Evolutionary conservation across 2,329 filamentous ascomycete genomes (phyloP).

Genomic region (Fusarium sp.): DNA sequence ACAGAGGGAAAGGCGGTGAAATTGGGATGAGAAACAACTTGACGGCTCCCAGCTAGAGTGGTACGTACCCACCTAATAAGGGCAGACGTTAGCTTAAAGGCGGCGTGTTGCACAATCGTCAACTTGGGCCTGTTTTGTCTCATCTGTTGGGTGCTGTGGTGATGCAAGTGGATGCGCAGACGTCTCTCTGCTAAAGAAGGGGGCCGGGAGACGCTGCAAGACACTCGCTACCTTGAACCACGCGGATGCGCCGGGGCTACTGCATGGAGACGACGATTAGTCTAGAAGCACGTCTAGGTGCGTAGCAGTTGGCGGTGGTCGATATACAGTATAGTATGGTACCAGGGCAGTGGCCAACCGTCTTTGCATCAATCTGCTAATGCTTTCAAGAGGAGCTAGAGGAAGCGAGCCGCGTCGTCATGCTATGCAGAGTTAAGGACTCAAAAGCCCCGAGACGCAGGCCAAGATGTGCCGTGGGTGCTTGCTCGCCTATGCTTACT

Average conservation of each 20-base stretch:
- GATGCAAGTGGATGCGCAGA: slow-evolving; percentile 35
- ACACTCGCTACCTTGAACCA: slow-evolving; percentile 38
- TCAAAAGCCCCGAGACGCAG: slow-evolving; percentile 34
- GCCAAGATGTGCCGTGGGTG: slow-evolving; percentile 30
- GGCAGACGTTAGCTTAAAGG: slow-evolving; percentile 26
- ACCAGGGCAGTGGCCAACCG: slow-evolving; percentile 34
- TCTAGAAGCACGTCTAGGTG: slow-evolving; percentile 34
- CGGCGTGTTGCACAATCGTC: slow-evolving; percentile 25
- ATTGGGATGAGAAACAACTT: slow-evolving; percentile 30
- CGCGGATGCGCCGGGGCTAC: slow-evolving; percentile 40
- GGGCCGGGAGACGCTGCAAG: slow-evolving; percentile 40
- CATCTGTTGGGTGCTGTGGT: slow-evolving; percentile 25
- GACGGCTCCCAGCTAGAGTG: slow-evolving; percentile 3
- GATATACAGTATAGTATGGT: slow-evolving; percentile 19
- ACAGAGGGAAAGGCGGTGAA: slow-evolving; percentile 45
- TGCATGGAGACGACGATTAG: slow-evolving; percentile 41
- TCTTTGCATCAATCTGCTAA: slow-evolving; percentile 24
- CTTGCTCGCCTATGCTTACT: slow-evolving; percentile 6
- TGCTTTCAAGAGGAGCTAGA: slow-evolving; percentile 27
- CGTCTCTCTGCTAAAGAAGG: slow-evolving; percentile 17
- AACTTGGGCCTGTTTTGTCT: slow-evolving; percentile 26
- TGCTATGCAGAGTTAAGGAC: slow-evolving; percentile 35
- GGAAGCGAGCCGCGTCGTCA: slow-evolving; percentile 36
- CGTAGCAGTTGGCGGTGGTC: slow-evolving; percentile 17
- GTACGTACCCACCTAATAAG: slow-evolving; percentile 18